Evolutionary conservation across 2,329 filamentous ascomycete species (phyloP), one percentile per base, ranked within the genome.

Genomic region (Aureobasidium sp.): DNA sequence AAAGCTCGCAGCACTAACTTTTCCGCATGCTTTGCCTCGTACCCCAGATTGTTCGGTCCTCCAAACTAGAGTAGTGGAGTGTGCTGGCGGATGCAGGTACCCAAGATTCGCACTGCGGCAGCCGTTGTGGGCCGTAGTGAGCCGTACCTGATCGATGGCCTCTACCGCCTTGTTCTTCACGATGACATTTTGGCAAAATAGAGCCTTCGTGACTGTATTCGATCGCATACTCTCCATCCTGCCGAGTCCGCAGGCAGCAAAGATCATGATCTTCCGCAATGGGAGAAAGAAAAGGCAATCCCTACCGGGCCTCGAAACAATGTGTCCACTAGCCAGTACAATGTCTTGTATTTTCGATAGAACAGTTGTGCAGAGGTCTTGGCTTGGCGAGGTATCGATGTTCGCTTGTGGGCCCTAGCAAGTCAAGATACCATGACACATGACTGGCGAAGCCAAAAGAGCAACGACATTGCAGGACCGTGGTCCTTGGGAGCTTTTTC

Each of bases 271-370:
- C 37, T 15, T n/a, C 51, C 27, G 12, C 12, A 5, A 43, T 4
- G 4, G n/a, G 7, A n/a, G 36, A 37, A 44, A 29, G 9, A 20
- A 37, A 59, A 47, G 55, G 55, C 43, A 59, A 59, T 59, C 24
- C n/a, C 55, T 59, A 43, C 29, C 32, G 53, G 41, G 41, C 12
- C 4, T n/a, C 39, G 12, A 17, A 20, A 44, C 37, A 32, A 39
- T 15, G 27, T 46, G 20, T 48, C 20, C 55, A 34, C 55, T 59
- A 59, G 48, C 55, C 43, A 48, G 55, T 48, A 12, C 55, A 59
- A 59, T 59, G 55, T 59, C 55, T 59, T 48, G 55, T 48, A 48
- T 59, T 59, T 59, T 59, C 55, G 43, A 59, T 59, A 59, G 55
- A 59, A 59, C 55, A 48, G 55, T 59, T 59, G 15, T 57, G 17